phyloP scores from a whole-genome alignment of 352 stramenopile genomes.

The Peronospora farinosa region DNA sequence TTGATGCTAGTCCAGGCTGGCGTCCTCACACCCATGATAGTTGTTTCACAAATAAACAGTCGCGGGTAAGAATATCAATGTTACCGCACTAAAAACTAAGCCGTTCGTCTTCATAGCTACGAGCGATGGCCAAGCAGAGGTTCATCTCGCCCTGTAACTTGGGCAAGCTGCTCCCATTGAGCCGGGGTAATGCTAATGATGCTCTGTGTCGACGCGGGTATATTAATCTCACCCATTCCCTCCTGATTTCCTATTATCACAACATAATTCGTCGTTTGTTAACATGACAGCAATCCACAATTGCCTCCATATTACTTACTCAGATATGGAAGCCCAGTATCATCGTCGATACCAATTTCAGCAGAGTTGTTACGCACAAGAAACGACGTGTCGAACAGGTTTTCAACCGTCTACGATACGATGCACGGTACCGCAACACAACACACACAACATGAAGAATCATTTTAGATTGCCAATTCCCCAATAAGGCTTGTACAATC shows the following conservation, averaged over 20 bases:
- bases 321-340: conserved; percentile 53
- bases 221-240: conserved; percentile 36
- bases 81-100: too few species aligned
- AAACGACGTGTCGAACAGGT: conserved; percentile 82
- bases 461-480: background rate
- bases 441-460: background rate
- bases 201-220: conserved; percentile 59
- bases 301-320: conserved; percentile 23
- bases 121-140: conserved; percentile 62
- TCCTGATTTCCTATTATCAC: conserved; percentile 52
- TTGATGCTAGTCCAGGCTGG: too few species aligned
- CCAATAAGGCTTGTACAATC: background rate
- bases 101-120: conserved; percentile 3
- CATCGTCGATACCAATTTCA: conserved; percentile 55
- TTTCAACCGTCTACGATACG: conserved; percentile 60
- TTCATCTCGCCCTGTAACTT: conserved; percentile 35
- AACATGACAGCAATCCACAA: background rate
- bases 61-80: too few species aligned
- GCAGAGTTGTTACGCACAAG: conserved; percentile 64
- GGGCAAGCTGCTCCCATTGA: conserved; percentile 57
- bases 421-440: background rate
- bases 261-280: background rate
- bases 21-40: too few species aligned
- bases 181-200: conserved; percentile 77
- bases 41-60: too few species aligned